phyloP scores from a whole-genome alignment of 2,329 filamentous ascomycete species.

The Colletotrichum scovillei region DNA sequence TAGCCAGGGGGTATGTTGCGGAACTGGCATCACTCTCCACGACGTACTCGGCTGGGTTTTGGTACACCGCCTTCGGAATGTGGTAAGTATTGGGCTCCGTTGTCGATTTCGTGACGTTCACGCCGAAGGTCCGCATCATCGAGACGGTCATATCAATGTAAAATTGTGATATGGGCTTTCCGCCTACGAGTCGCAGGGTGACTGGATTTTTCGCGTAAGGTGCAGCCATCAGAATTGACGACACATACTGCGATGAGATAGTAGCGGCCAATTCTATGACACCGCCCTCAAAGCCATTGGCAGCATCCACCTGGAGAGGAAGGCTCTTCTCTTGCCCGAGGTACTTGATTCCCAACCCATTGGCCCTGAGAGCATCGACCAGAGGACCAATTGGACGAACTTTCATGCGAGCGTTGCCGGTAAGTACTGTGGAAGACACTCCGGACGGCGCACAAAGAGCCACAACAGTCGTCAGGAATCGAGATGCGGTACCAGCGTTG shows the following conservation, averaged over 20 bases:
- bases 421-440: conserved; percentile 80
- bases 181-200: conserved; percentile 89
- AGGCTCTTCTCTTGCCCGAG: conserved; percentile 85
- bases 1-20: conserved; percentile 92
- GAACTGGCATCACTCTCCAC: conserved; percentile 98
- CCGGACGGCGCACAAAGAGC: conserved; percentile 79
- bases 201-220: conserved; percentile 96
- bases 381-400: conserved; percentile 92
- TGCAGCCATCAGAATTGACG: conserved; percentile 94
- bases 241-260: conserved; percentile 98
- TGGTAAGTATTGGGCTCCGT: conserved; percentile 92
- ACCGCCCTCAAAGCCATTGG: conserved; percentile 85
- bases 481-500: conserved; percentile 94
- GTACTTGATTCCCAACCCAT: conserved; percentile 90
- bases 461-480: conserved; percentile 93
- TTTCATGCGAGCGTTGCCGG: conserved; percentile 97
- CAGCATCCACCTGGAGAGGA: conserved; percentile 84
- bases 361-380: conserved; percentile 87
- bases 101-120: conserved; percentile 80
- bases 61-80: conserved; percentile 86
- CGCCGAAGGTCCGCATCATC: conserved; percentile 96
- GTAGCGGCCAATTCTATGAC: conserved; percentile 93
- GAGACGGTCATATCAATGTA: conserved; percentile 99
- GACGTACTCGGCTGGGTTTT: conserved; percentile 85
- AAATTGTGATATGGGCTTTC: conserved; percentile 94